Evolutionary conservation across 495 filamentous ascomycete genomes (phyloP).

Genomic region (Mytilinidion resinicola): DNA sequence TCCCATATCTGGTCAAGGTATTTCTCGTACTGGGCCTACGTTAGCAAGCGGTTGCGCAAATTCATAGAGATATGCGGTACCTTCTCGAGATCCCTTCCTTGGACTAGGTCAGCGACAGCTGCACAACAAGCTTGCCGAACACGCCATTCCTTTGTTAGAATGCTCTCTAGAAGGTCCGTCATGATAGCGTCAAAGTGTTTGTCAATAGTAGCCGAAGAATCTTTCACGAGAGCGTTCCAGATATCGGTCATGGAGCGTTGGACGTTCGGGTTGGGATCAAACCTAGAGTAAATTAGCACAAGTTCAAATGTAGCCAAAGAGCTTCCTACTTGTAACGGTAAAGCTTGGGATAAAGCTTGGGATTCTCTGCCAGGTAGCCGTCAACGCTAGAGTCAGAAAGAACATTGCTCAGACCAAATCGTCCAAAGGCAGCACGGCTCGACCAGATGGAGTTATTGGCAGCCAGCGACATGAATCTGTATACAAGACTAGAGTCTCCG

Average conservation of each 20-base stretch:
- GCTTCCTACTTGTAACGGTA: conserved; percentile 63
- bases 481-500: conserved; percentile 87
- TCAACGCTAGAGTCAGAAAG: conserved; percentile 77
- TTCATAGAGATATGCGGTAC: conserved; percentile 1
- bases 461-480: conserved; percentile 94
- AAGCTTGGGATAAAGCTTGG: conserved; percentile 89
- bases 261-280: conserved; percentile 89
- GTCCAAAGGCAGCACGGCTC: conserved; percentile 85
- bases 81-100: conserved; percentile 63
- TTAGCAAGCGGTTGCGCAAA: neutral
- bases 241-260: conserved; percentile 94
- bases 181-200: conserved; percentile 79
- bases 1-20: conserved; percentile 82
- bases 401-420: conserved; percentile 86
- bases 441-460: conserved; percentile 94
- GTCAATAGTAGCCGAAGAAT: conserved; percentile 64
- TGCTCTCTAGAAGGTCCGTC: conserved; percentile 73
- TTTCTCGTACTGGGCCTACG: conserved; percentile 52
- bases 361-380: conserved; percentile 65
- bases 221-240: conserved; percentile 87
- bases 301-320: too few relatives aligned
- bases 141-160: conserved; percentile 87
- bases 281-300: conserved; percentile 32
- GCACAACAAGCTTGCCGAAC: conserved; percentile 85
- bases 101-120: conserved; percentile 79